Evolutionary conservation across 225 moss, liverwort and hornwort species (phyloP), one percentile per base, ranked within the genome.

Genomic region (Physcomitrellopsis africana): DNA sequence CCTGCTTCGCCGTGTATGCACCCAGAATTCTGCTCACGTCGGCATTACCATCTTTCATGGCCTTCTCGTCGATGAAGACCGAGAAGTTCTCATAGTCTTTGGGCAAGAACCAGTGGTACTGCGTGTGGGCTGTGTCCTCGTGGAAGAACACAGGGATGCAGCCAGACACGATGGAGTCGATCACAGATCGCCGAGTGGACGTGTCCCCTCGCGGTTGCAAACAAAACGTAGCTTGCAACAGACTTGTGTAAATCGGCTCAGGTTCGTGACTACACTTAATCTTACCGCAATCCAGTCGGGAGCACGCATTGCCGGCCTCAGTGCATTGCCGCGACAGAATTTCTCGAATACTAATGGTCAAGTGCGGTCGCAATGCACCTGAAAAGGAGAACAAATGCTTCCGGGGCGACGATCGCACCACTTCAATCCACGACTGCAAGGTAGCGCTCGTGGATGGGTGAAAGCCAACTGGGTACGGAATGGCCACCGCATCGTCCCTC

Each of bases 91-190:
- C 71, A 51, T 56, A 74, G 15, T 92, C 81, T 0, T 7, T 23
- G 2, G 92, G 93, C 16, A 92, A 72, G 59, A 92, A 92, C 92
- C 88, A 90, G 3, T 24, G 42, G 57, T 94, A 94, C 53, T 94
- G 92, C 8, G 69, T 77, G 32, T 77, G 80, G 0, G 93, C 92
- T 3, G 92, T 80, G 53, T 86, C 85, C 11, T 59, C 8, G 54
- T 88, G 87, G 69, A 94, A 94, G 67, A 94, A 72, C 5, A 94
- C 92, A 11, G 93, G 93, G 6, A 94, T 92, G 75, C 92, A 81
- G 1, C 93, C 93, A 8, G 91, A 76, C 2, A 94, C 84, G 10
- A 94, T 81, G 69, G 87, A 86, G 64, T 94, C 93, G 11, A 92
- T 88, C 9, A 86, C 83, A 0, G 93, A 89, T 15, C 93, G 70